A percentile compares a stretch with the other conserved stretches of the same genome.
Evolutionary conservation across 2,329 filamentous ascomycete genomes (phyloP).

Genomic region (Cucurbitaria berberidis): DNA sequence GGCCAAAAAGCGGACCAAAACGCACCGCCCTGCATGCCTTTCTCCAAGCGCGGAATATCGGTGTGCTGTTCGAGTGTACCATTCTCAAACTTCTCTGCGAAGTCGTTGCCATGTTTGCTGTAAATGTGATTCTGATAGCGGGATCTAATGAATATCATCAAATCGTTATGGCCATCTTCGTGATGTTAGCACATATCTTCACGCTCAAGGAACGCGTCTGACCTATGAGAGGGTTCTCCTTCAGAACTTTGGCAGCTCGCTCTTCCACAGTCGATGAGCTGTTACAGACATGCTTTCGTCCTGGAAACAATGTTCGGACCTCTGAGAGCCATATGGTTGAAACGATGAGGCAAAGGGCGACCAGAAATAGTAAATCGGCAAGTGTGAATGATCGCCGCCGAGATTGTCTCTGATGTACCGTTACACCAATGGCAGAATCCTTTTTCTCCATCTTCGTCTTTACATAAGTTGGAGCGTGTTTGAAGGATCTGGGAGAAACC

Average conservation of each 20-base stretch:
- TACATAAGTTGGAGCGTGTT: background rate
- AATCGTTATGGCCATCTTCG: slow-evolving; percentile 86
- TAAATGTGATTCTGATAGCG: slow-evolving; percentile 80
- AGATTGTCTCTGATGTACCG: background rate
- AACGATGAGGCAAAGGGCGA: slow-evolving; percentile 12
- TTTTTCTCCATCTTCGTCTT: slow-evolving; percentile 18
- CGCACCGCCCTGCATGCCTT: slow-evolving; percentile 78
- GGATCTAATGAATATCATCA: slow-evolving; percentile 74
- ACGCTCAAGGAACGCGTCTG: slow-evolving; percentile 7
- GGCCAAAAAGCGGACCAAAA: slow-evolving; percentile 90
- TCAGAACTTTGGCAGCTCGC: slow-evolving; percentile 44
- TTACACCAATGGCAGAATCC: background rate
- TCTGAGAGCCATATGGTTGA: slow-evolving; percentile 10
- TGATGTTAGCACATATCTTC: slow-evolving; percentile 19
- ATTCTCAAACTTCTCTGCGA: slow-evolving; percentile 75
- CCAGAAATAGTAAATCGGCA: slow-evolving; percentile 1
- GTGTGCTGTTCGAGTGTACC: slow-evolving; percentile 74
- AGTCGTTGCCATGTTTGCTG: slow-evolving; percentile 59
- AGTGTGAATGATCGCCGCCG: background rate
- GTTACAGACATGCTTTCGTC: background rate
- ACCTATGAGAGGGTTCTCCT: slow-evolving; percentile 51
- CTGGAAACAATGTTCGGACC: slow-evolving; percentile 1
- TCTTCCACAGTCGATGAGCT: slow-evolving; percentile 32
- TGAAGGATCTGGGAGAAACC: background rate
- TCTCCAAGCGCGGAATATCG: slow-evolving; percentile 75